Evolutionary conservation across 768 basidiomycete genomes (phyloP), one percentile per base, ranked within the genome.

Genomic region (Boletus subcaerulescens): DNA sequence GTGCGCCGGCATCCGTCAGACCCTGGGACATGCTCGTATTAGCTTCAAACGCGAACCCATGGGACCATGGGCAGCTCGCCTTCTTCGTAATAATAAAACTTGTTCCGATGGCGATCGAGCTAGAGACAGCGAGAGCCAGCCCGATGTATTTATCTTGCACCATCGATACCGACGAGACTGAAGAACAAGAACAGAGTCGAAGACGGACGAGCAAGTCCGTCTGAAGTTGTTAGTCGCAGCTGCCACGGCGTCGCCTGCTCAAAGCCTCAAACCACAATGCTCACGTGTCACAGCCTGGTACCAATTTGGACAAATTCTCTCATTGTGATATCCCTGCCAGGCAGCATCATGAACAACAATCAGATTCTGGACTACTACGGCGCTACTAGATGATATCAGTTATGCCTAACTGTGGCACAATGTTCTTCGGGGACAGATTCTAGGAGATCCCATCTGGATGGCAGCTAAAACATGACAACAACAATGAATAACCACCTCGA

Each of bases 1-100:
- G 76, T 58, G 82, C 77, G 4, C 85, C 84, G 43, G 95, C 89
- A 65, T 93, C 91, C 59, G 90, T 97, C 24, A 98, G 75, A 22
- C 96, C 96, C 96, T 97, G 33, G 29, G 44, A 51, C 22, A 55
- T 9, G 17, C 1, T 29, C 50, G 2, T n/a, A 24, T 65, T 44
- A 55, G 62, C 22, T 48, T 31, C 55, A 51, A 52, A 22, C 12
- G 39, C 10, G 40, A 33, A 39, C 18, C 32, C 35, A 45, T 40
- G 26, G 5, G 18, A 42, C 4, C 17, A 17, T 20, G 41, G 22
- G 38, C 3, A 11, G 45, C 74, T 60, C 48, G 90, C 96, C 88
- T 97, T 98, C 83, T 99, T 99, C 17, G 96, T 99, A 69, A 99
- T 96, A 68, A 99, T 97, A 71, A 94, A 97, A 72, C 93, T 96